Evolutionary conservation across 495 filamentous ascomycete species (phyloP).

Genomic region (Clavariopsis aquatica): DNA sequence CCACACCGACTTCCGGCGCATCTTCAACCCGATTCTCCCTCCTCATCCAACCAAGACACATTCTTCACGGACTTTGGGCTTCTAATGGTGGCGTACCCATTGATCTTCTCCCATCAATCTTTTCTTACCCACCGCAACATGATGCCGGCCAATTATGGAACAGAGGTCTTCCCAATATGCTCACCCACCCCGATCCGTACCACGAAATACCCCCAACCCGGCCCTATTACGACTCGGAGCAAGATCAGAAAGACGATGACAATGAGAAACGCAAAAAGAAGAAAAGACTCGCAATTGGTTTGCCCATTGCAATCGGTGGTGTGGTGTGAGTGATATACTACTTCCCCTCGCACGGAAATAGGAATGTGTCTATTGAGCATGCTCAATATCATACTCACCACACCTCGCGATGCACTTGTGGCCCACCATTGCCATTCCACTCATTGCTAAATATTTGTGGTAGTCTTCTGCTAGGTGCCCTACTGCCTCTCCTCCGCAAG

Average conservation of each 20-base stretch:
- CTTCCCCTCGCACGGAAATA: neutral
- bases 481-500: neutral
- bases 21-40: constrained; percentile 7
- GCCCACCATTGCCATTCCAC: neutral
- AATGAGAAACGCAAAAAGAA: too few relatives aligned
- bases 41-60: neutral
- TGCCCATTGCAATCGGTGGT: neutral
- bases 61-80: neutral
- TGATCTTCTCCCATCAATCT: neutral
- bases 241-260: too few relatives aligned
- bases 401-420: neutral
- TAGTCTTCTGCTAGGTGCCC: neutral
- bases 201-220: too few relatives aligned
- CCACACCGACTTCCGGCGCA: constrained; percentile 34
- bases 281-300: too few relatives aligned
- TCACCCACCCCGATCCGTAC: too few relatives aligned
- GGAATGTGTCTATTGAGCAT: neutral
- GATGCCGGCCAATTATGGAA: neutral
- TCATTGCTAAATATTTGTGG: neutral
- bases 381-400: neutral
- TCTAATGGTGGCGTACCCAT: neutral
- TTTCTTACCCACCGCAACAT: neutral
- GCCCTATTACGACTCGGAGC: too few relatives aligned
- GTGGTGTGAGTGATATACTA: neutral
- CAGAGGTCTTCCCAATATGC: too few relatives aligned